Percentiles rank a stretch among this genome's conserved stretches.
These are phyloP conservation scores for Arctium lappa DNA, from an alignment of 129 eudicot genomes.

Conservation along the genomic window DNA sequence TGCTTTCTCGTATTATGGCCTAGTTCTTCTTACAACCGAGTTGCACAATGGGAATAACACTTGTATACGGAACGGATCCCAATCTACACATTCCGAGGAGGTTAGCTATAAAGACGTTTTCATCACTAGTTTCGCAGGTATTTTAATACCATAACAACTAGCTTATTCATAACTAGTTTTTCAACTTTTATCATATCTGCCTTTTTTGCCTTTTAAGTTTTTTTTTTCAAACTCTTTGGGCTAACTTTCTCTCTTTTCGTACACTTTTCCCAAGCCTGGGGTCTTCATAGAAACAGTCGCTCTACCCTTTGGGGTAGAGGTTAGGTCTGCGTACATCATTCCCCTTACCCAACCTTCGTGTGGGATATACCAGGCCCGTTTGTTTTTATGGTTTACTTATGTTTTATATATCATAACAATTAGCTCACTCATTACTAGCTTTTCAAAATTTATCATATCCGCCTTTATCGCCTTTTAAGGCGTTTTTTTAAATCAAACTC, in stretches of 20 bases:
- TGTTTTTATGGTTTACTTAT: too few relatives aligned
- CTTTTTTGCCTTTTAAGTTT: too few relatives aligned
- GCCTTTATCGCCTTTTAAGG: too few relatives aligned
- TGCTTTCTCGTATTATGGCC: constrained; percentile 75
- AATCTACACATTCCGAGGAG: constrained; percentile 27
- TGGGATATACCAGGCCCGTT: too few relatives aligned
- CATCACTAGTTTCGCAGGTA: constrained; percentile 87
- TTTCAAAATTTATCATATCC: too few relatives aligned
- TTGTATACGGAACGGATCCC: constrained; percentile 26
- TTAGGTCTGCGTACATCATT: too few relatives aligned
- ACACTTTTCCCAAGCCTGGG: neutral
- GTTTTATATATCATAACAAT: constrained; percentile 1
- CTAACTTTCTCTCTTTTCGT: neutral
- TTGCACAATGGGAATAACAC: constrained; percentile 43
- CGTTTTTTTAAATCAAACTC: too few relatives aligned
- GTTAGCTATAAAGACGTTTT: constrained; percentile 59
- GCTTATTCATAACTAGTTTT: neutral
- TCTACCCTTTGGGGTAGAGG: too few relatives aligned
- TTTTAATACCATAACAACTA: neutral
- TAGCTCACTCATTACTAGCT: too few relatives aligned
- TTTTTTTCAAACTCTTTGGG: neutral
- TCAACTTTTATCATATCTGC: neutral
- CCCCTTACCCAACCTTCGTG: too few relatives aligned
- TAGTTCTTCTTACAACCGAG: constrained; percentile 61
- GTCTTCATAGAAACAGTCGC: too few relatives aligned